Evolutionary conservation across 257 asterid species (phyloP).

Genomic region (Solanum clarkiae): DNA sequence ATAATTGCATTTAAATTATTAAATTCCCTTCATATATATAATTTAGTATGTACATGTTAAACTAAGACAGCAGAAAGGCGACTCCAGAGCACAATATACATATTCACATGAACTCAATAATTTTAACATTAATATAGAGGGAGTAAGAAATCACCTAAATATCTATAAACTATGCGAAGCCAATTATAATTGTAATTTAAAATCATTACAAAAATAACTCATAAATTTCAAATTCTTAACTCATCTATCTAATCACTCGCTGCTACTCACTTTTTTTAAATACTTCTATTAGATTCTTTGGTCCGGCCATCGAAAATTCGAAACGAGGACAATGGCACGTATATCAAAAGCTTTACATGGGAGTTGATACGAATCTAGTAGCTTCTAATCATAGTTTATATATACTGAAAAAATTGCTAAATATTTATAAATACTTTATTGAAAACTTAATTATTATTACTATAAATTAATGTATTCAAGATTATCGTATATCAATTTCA

Average conservation of each 20-base stretch:
- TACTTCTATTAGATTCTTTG: too few species aligned
- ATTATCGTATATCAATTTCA: background rate
- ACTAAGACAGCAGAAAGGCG: too few species aligned
- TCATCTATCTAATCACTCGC: too few species aligned
- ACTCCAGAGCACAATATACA: background rate
- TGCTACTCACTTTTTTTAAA: too few species aligned
- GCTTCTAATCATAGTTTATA: background rate
- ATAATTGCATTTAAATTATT: too few species aligned
- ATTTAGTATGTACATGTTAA: too few species aligned
- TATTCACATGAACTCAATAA: background rate
- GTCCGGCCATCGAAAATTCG: background rate
- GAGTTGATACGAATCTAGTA: background rate
- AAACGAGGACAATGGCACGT: background rate
- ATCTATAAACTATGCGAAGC: too few species aligned
- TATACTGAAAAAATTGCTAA: background rate
- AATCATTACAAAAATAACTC: background rate
- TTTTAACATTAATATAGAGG: too few species aligned
- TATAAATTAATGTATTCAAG: background rate
- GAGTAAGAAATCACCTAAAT: too few species aligned
- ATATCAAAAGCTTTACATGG: background rate
- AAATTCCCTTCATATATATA: background rate
- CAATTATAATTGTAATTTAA: too few species aligned
- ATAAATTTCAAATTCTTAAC: too few species aligned
- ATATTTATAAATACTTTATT: background rate
- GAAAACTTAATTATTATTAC: background rate